Evolutionary conservation across 768 basidiomycete genomes (phyloP), one percentile per base, ranked within the genome.

Genomic region (Pleurotus cornucopiae): DNA sequence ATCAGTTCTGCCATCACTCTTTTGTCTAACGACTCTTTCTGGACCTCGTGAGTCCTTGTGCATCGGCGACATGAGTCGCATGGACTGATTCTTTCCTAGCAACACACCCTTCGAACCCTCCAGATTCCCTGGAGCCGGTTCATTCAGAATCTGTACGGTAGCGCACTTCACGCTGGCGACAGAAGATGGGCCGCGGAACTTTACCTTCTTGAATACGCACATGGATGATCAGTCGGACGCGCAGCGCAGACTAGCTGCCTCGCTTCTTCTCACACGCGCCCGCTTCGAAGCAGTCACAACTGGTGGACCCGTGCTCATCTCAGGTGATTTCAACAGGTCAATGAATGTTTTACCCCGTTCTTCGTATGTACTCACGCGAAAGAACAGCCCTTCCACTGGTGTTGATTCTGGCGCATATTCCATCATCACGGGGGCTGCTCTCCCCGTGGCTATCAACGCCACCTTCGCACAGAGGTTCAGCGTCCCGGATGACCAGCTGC

Each of bases 281-380:
- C 69, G 73, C 12, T 80, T 73, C 61, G 82, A 82, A 61, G 78
- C 78, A 1, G 64, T 67, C 25, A 71, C 62, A 12, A 72, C 73
- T 3, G 58, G 57, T 6, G 65, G 64, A 1, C 76, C 80, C 0
- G 77, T 84, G 2, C 59, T 84, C 57, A 63, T 83, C 58, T 72
- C 74, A 0, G 82, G 81, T 0, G 82, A 84, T 66, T 81, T 84
- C 60, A 84, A 84, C 54, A 73, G 72, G 72, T 68, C 56, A 6
- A 23, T 11, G 11, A 11, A 34, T 34, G 30, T 9, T 34, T 34
- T 11, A 34, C 30, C 30, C 30, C 7, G 30, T 11, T 11, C 9
- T 39, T 37, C 39, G 41, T 18, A 9, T 38, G 41, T 51, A 12
- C n/a, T 54, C 45, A 47, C 34, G 34, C 18, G 20, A 41, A 34